These are phyloP conservation scores for Henningerozyma blattae DNA, from an alignment of 805 yeast genomes.

Conservation along the genomic window DNA sequence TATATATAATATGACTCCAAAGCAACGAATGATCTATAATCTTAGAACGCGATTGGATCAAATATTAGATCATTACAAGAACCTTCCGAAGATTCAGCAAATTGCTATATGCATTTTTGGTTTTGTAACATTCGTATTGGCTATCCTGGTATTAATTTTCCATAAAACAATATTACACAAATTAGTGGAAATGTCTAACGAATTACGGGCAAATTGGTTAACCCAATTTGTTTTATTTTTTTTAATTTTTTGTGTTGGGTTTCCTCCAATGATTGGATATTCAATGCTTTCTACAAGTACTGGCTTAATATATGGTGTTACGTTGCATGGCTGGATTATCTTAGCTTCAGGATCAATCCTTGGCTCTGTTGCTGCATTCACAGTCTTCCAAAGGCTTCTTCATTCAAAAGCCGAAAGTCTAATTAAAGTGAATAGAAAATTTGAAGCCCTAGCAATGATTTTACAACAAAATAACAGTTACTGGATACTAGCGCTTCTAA, in stretches of 20 bases:
- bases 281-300: slow-evolving; percentile 50
- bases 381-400: slow-evolving; percentile 50
- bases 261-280: slow-evolving; percentile 88
- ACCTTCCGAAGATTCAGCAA: slow-evolving; percentile 16
- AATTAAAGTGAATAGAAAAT: slow-evolving; percentile 47
- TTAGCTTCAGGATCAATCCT: slow-evolving; percentile 54
- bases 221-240: slow-evolving; percentile 38
- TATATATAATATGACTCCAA: slow-evolving; percentile 21
- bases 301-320: slow-evolving; percentile 78
- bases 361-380: slow-evolving; percentile 70
- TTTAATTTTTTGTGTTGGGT: slow-evolving; percentile 54
- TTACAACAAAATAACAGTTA: slow-evolving; percentile 61
- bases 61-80: slow-evolving; percentile 7
- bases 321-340: slow-evolving; percentile 62
- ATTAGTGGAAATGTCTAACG: slow-evolving; percentile 33
- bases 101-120: slow-evolving; percentile 7
- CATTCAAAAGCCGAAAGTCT: slow-evolving; percentile 45
- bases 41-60: slow-evolving; percentile 7
- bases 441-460: slow-evolving; percentile 65
- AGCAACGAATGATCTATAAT: slow-evolving; percentile 19
- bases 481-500: slow-evolving; percentile 52
- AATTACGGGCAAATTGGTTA: slow-evolving; percentile 28
- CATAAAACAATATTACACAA: slow-evolving; percentile 18
- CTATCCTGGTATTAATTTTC: slow-evolving; percentile 14
- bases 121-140: slow-evolving; percentile 7